Base-by-base conservation (phyloP, 2,329 filamentous ascomycete species). In the Penicillium oxalicum region DNA sequence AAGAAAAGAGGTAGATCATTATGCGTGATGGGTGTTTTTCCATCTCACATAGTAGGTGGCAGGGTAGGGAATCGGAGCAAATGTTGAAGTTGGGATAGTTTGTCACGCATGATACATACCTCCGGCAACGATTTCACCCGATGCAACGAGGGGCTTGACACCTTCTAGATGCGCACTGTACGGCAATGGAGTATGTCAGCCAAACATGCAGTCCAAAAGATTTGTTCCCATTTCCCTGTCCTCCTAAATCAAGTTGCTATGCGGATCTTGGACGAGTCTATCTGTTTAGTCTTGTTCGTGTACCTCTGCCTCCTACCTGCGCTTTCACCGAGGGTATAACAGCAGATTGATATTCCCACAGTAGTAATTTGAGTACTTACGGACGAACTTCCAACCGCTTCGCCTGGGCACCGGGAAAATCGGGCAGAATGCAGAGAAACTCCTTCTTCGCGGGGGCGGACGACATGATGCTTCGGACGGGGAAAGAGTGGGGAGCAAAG, bases 371-470 rank as follows among this genome's bases (percentile, higher is more conserved):
- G 4, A 4, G 4, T 9, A 60, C 63, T 59, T 50, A 72, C 66
- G 57, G 55, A 33, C 60, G 56, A 35, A 63, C 63, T 56, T 81
- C 78, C 26, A 87, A 69, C 47, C 85, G 75, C 74, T 84, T 85
- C 55, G 75, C 75, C 50, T 77, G 69, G 18, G 68, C 73, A 36
- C 78, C 81, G 1, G 82, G 77, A 66, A 82, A 79, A 67, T 88
- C 85, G 9, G 83, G 85, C 34, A 87, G 63, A 49, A 88, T 74
- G 58, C 84, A 82, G 34, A 89, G 77, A 74, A 83, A 89, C 67
- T 87, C 82, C 52, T 72, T 77, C 62, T 77, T 78, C 41, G 64
- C 59, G 40, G 64, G 52, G 9, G 58, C 43, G 7, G 56, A 42
- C 18, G 62, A 48, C 32, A 58, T 56, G 56, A 62, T 62, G 9